Percentiles rank a stretch among this genome's conserved stretches.
These are phyloP conservation scores for Leccinum rimulosum DNA, from an alignment of 768 basidiomycete species.

Conservation along the genomic window DNA sequence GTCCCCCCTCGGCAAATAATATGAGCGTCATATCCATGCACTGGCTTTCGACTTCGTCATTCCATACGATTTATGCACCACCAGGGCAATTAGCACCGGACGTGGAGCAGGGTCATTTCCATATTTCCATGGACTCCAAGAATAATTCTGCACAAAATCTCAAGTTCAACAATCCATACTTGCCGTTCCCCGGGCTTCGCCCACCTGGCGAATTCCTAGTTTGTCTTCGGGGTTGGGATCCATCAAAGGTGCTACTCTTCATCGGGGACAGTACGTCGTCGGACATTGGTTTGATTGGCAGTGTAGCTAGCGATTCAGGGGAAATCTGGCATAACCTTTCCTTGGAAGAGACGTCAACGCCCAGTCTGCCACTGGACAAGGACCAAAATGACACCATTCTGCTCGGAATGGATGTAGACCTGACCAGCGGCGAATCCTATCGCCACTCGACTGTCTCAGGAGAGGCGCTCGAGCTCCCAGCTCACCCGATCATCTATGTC, in stretches of 20 bases:
- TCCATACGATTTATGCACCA: constrained; percentile 62
- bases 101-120: constrained; percentile 40
- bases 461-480: constrained; percentile 41
- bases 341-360: constrained; percentile 48
- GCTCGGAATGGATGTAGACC: constrained; percentile 60
- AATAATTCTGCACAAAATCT: constrained; percentile 36
- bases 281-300: constrained; percentile 47
- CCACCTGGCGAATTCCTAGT: constrained; percentile 44
- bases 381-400: constrained; percentile 70
- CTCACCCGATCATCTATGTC: constrained; percentile 66
- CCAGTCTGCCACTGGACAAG: constrained; percentile 66
- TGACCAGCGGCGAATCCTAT: constrained; percentile 49
- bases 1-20: constrained; percentile 50
- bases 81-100: constrained; percentile 38
- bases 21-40: constrained; percentile 49
- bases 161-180: constrained; percentile 38
- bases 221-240: constrained; percentile 43
- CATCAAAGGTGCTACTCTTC: constrained; percentile 41
- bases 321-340: constrained; percentile 45
- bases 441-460: constrained; percentile 39
- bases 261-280: constrained; percentile 51
- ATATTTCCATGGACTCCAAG: constrained; percentile 43
- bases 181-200: constrained; percentile 44
- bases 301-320: constrained; percentile 23
- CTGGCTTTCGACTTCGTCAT: constrained; percentile 71